Percentiles rank a stretch among this genome's conserved stretches.
These are phyloP conservation scores for Xylariales sp. DNA, from an alignment of 2,329 filamentous ascomycete species.

Conservation along the genomic window DNA sequence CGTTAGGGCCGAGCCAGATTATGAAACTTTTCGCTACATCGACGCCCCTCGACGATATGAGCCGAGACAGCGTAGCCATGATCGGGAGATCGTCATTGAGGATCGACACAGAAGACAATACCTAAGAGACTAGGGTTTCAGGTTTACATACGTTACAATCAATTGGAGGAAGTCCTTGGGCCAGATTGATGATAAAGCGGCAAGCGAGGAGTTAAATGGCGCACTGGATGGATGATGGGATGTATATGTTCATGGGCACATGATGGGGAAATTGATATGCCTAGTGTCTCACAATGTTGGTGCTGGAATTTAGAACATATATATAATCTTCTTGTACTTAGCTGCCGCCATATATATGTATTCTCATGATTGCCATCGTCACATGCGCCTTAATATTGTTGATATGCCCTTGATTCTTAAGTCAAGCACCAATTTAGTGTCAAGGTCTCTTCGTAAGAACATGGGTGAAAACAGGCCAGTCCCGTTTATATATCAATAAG, in stretches of 20 bases:
- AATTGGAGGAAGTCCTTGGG: not conserved
- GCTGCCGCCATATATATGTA: not conserved
- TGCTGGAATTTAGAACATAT: not conserved
- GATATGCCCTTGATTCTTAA: too few species aligned
- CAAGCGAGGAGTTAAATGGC: not conserved
- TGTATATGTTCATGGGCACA: not conserved
- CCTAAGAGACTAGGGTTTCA: constrained; percentile 19
- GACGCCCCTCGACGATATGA: constrained; percentile 41
- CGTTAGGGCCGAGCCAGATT: constrained; percentile 32
- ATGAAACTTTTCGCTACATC: constrained; percentile 49
- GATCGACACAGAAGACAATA: constrained; percentile 26
- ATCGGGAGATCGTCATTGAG: constrained; percentile 26
- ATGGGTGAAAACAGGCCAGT: too few species aligned
- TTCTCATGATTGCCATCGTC: not conserved
- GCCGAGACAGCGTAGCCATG: constrained; percentile 27
- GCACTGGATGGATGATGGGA: too few species aligned
- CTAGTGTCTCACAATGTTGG: not conserved
- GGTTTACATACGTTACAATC: not conserved
- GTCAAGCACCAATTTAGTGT: too few species aligned
- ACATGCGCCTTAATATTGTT: too few species aligned
- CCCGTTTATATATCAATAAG: too few species aligned
- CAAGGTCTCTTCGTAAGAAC: too few species aligned
- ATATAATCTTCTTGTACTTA: not conserved
- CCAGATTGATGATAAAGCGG: not conserved
- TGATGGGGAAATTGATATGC: not conserved